Evolutionary conservation across 495 filamentous ascomycete species (phyloP).

Genomic region (Neurospora sp.): DNA sequence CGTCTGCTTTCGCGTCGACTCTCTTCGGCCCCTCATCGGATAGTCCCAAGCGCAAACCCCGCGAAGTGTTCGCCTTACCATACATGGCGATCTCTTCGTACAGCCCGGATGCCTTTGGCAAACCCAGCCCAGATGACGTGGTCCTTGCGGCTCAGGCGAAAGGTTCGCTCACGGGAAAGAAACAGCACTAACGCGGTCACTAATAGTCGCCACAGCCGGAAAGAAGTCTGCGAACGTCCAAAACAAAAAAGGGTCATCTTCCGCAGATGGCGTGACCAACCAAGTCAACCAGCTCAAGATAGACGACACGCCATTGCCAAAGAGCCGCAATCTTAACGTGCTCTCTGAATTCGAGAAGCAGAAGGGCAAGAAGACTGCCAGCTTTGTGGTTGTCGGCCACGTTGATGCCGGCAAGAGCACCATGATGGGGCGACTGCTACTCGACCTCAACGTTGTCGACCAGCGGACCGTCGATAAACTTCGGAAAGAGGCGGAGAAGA

Average conservation of each 20-base stretch:
- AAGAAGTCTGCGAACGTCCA: conserved; percentile 28
- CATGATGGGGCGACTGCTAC: conserved; percentile 88
- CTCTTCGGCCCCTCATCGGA: conserved; percentile 43
- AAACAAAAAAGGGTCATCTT: conserved; percentile 23
- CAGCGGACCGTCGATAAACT: conserved; percentile 82
- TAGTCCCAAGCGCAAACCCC: conserved; percentile 24
- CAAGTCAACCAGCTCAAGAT: conserved; percentile 52
- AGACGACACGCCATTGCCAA: conserved; percentile 59
- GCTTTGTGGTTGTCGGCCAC: conserved; percentile 95
- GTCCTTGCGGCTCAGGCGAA: conserved; percentile 81
- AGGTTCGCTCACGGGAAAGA: conserved; percentile 54
- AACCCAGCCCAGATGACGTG: conserved; percentile 88
- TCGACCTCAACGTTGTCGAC: conserved; percentile 79
- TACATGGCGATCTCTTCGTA: conserved; percentile 32
- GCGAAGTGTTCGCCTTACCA: conserved; percentile 39
- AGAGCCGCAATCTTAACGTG: conserved; percentile 81
- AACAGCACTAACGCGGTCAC: conserved; percentile 27
- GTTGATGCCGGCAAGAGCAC: conserved; percentile 98
- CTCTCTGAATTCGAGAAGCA: conserved; percentile 67
- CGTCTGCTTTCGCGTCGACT: conserved; percentile 60
- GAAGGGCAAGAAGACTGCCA: conserved; percentile 69
- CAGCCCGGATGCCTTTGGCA: conserved; percentile 58
- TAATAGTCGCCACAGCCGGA: conserved; percentile 35
- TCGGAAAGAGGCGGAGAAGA: conserved; percentile 74
- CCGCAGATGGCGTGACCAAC: conserved; percentile 26